Percentiles rank a stretch among this genome's conserved stretches.
These are phyloP conservation scores for Trifolium pratense DNA, from an alignment of 306 rosid genomes.

Conservation along the genomic window DNA sequence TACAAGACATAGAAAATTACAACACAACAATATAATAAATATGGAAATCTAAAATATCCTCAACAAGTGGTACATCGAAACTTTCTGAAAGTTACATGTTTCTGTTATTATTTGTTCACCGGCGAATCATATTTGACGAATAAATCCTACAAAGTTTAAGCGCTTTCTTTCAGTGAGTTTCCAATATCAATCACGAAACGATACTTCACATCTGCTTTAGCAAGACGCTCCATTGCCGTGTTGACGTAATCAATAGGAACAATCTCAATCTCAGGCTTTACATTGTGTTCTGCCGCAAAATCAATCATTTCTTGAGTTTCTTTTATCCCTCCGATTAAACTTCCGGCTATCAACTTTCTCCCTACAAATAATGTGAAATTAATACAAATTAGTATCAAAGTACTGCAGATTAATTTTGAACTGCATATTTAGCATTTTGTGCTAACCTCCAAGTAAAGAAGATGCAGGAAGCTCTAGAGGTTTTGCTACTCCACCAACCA, in stretches of 20 bases:
- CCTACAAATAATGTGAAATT: not conserved
- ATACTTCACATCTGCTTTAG: constrained; percentile 28
- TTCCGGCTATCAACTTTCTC: constrained; percentile 5
- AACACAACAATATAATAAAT: not conserved
- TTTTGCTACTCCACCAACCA: constrained; percentile 41
- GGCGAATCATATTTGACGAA: not conserved
- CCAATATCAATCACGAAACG: not conserved
- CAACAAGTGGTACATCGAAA: not conserved
- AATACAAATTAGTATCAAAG: not conserved
- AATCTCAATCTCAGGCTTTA: constrained; percentile 24
- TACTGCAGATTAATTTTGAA: not conserved
- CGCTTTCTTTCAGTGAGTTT: not conserved
- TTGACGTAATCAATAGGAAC: constrained; percentile 32
- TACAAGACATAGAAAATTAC: no score
- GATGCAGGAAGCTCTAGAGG: constrained; percentile 44
- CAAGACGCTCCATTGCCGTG: constrained; percentile 35
- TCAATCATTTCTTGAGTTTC: constrained; percentile 5
- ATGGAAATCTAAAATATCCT: not conserved
- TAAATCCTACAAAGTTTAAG: not conserved
- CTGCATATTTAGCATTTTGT: not conserved
- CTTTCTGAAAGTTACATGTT: no score
- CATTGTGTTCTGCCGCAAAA: constrained; percentile 27
- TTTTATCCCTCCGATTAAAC: constrained; percentile 14
- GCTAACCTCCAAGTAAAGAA: constrained; percentile 38
- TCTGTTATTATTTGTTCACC: not conserved